Evolutionary conservation across 306 rosid genomes (phyloP), one percentile per base, ranked within the genome.

Genomic region (Prunus mume): DNA sequence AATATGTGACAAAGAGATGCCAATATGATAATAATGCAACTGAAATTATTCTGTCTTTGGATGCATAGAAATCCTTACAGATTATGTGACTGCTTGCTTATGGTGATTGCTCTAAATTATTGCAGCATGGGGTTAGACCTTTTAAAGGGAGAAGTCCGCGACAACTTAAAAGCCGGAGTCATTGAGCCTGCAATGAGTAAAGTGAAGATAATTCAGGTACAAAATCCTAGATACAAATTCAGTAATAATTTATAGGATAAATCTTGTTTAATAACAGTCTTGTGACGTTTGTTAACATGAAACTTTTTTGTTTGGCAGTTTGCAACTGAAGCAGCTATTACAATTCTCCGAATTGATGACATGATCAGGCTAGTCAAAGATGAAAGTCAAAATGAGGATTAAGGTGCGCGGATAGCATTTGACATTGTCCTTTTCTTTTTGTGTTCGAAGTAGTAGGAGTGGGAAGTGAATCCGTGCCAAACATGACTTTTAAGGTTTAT

Each of bases 181-280:
- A 92, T 95, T 75, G 99, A 95, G 79, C 99, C 99, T 22, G 97
- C 97, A 71, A 95, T 95, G 99, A 95, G 99, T 86, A 95, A 95
- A 90, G 90, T 95, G 61, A 95, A 95, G 87, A 92, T 95, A 81
- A 88, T 95, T 83, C 97, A 95, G 97, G 98, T 90, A 76, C 22
- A 50, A 63, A 12, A 45, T 15, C 13, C 38, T 7, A 12, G 4
- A 14, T 46, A 68, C 27, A 28, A 2, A 12, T 20, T 18, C 24
- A 51, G 49, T 52, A 22, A 18, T 58, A 61, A n/a, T 46, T 49
- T 70, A 2, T 62, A 3, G 46, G 17, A 14, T 19, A 46, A 24
- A 76, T 64, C 65, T 78, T 60, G 25, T 63, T 17, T 67, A 24
- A 56, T 45, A 25, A 47, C 30, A 25, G 32, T 73, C 56, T 69